phyloP scores from a whole-genome alignment of 2,329 filamentous ascomycete genomes.

The Exophiala oligosperma region DNA sequence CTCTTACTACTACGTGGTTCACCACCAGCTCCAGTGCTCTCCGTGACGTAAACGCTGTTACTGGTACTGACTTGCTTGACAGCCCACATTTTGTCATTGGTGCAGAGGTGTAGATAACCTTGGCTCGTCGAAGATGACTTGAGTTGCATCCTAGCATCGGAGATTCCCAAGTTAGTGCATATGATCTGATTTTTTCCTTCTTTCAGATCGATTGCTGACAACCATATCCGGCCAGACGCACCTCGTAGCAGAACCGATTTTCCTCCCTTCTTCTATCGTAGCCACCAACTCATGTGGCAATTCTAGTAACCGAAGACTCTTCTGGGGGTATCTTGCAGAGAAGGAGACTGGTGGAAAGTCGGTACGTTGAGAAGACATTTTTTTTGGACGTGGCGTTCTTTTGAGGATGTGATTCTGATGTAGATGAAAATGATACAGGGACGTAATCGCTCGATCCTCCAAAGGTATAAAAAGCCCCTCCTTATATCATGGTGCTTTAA shows the following conservation, averaged over 20 bases:
- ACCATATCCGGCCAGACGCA: neutral
- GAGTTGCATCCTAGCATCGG: too few species aligned
- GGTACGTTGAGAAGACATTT: slow-evolving; percentile 38
- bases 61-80: slow-evolving; percentile 66
- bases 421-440: too few species aligned
- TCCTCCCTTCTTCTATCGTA: slow-evolving; percentile 49
- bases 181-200: neutral
- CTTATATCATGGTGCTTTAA: too few species aligned
- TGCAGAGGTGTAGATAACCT: slow-evolving; percentile 54
- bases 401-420: too few species aligned
- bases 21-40: slow-evolving; percentile 24
- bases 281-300: slow-evolving; percentile 59
- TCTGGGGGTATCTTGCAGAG: slow-evolving; percentile 45
- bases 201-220: neutral
- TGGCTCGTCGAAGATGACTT: neutral
- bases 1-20: slow-evolving; percentile 19
- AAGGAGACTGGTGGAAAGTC: slow-evolving; percentile 37
- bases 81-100: slow-evolving; percentile 56
- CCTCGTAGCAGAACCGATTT: slow-evolving; percentile 41
- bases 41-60: slow-evolving; percentile 60
- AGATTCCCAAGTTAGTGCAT: too few species aligned
- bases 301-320: slow-evolving; percentile 61
- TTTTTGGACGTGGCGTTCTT: too few species aligned
- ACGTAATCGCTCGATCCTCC: too few species aligned
- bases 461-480: too few species aligned